A percentile compares a stretch with the other conserved stretches of the same genome.
Evolutionary conservation across 2,329 filamentous ascomycete genomes (phyloP).

Genomic region (Claviceps africana): DNA sequence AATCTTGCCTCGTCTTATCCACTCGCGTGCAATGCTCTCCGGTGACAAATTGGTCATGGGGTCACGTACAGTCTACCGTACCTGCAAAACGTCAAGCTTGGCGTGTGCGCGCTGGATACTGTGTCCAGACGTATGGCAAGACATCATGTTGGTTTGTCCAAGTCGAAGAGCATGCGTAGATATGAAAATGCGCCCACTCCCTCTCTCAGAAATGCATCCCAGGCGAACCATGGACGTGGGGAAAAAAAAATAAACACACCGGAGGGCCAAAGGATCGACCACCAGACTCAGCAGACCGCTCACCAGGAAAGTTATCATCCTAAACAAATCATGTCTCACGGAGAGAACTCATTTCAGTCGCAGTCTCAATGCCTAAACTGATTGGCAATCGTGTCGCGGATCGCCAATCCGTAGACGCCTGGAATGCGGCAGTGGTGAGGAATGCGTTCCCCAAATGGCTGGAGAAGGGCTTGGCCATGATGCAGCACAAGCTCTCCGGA

Average conservation of each 20-base stretch:
- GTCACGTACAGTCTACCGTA: background rate
- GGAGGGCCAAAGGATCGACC: background rate
- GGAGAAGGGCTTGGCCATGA: background rate
- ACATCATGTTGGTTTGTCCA: background rate
- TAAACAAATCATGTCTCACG: background rate
- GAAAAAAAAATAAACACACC: background rate
- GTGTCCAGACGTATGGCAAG: background rate
- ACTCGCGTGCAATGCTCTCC: background rate
- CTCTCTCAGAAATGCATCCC: background rate
- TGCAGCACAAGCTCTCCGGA: background rate
- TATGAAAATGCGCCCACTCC: background rate
- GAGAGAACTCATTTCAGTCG: background rate
- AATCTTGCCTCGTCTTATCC: background rate
- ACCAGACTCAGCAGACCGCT: background rate
- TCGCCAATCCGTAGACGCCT: background rate
- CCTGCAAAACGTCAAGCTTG: background rate
- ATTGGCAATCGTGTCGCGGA: background rate
- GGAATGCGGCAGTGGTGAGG: background rate
- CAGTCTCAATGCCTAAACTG: background rate
- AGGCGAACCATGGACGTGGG: background rate
- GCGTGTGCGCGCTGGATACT: background rate
- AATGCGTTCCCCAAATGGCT: background rate
- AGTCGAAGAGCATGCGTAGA: background rate
- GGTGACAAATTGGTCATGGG: background rate
- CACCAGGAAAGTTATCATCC: background rate